Evolutionary conservation across 2,329 filamentous ascomycete species (phyloP), one percentile per base, ranked within the genome.

Genomic region (Aspergillus melleus): DNA sequence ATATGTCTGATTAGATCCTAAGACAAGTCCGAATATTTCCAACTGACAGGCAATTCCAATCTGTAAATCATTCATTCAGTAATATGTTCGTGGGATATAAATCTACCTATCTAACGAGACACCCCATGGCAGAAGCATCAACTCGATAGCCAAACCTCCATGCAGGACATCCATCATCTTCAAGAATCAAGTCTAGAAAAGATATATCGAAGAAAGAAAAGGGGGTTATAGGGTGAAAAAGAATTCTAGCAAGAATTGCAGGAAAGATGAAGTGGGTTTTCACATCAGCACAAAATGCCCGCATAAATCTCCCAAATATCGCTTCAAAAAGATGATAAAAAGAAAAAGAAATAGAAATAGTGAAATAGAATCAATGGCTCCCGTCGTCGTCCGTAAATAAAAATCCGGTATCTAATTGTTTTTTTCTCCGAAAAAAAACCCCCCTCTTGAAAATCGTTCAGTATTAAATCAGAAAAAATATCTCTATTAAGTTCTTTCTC

Each of bases 241-340:
- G 30, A 57, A 42, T 57, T 54, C 53, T 57, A 57, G 39, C 42
- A 52, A 49, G 29, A 50, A 58, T 51, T 39, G 52, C 52, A 54
- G 52, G 50, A 50, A 54, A 61, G 52, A 32, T 58, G 49, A 9
- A 9, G 42, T 56, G 62, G 58, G 58, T 60, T 42, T 42, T 47
- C 52, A 64, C 60, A 62, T 63, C 57, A 71, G 64, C 58, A 68
- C 67, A 66, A 66, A 68, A 72, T 69, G 69, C 68, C 67, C 69
- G 68, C 66, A 66, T 68, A 71, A 68, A 49, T 68, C 68, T 70
- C 65, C 68, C 68, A 68, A 67, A 72, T 67, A 64, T 65, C 70
- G 71, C 70, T 74, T 70, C 68, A 67, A 64, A 64, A 73, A 51
- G 55, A 55, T 52, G 42, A 49, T 53, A 44, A 29, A 57, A 29